These are phyloP conservation scores for Calonectria naviculata DNA, from an alignment of 2,329 filamentous ascomycete species.

Conservation along the genomic window DNA sequence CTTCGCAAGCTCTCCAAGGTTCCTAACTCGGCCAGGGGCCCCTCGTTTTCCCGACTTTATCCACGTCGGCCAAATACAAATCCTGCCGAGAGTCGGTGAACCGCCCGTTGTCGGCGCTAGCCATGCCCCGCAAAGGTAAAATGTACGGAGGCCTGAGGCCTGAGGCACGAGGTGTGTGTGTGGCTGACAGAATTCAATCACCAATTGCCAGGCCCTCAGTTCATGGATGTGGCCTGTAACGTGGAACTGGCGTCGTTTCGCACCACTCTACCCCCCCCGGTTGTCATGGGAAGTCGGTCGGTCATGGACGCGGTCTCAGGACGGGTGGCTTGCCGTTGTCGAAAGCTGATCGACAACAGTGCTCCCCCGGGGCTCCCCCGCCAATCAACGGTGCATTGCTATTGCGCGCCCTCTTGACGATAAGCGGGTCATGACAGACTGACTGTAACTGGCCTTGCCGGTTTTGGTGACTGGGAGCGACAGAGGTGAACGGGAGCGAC, in stretches of 20 bases:
- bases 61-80: not conserved
- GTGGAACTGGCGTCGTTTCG: not conserved
- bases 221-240: not conserved
- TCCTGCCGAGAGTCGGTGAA: conserved; percentile 3
- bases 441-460: not conserved
- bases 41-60: not conserved
- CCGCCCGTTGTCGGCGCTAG: conserved; percentile 6
- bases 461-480: conserved; percentile 1
- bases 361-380: too few species aligned
- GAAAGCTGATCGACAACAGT: not conserved
- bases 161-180: too few species aligned
- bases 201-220: not conserved
- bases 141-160: not conserved
- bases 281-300: not conserved
- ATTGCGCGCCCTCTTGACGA: conserved; percentile 7
- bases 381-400: not conserved
- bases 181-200: too few species aligned
- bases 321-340: not conserved
- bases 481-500: conserved; percentile 3
- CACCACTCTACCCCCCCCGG: not conserved
- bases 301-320: not conserved
- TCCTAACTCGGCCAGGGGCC: not conserved
- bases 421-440: conserved; percentile 18
- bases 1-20: not conserved
- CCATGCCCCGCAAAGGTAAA: not conserved